Conservation (phyloP, 2,329 filamentous ascomycete genomes). For the Colletotrichum liaoningense region DNA sequence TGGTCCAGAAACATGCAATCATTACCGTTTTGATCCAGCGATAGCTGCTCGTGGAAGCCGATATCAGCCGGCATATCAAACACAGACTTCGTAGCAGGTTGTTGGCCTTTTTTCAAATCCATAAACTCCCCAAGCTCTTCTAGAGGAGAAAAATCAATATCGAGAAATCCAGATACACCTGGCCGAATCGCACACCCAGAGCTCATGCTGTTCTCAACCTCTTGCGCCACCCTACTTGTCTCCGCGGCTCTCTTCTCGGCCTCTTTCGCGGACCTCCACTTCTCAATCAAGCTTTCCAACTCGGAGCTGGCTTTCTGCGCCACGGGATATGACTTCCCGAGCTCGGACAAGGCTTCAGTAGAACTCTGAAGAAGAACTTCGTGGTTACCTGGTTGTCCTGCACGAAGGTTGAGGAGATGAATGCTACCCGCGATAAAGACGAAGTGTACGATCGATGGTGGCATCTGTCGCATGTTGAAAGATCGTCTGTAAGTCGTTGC, state of each 20-base stretch:
- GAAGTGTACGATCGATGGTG: conserved; percentile 12
- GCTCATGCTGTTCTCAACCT: background rate
- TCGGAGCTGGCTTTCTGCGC: background rate
- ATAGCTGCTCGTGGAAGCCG: background rate
- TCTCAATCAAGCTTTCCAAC: background rate
- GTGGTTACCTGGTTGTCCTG: background rate
- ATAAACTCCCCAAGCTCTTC: background rate
- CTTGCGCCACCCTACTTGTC: too few species aligned
- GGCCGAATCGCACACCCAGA: background rate
- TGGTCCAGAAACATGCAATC: background rate
- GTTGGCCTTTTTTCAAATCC: background rate
- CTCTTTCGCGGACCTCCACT: background rate
- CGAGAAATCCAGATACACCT: background rate
- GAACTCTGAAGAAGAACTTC: conserved; percentile 3
- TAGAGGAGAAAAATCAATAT: background rate
- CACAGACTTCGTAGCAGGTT: background rate
- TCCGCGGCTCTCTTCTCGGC: background rate
- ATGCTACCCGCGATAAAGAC: conserved; percentile 24
- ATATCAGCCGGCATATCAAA: background rate
- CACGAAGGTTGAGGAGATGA: background rate
- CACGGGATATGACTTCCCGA: conserved; percentile 11
- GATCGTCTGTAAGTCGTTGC: background rate
- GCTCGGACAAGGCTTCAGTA: background rate
- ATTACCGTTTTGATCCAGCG: background rate
- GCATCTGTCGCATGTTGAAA: conserved; percentile 18